Conservation (phyloP, 2,329 filamentous ascomycete species). For the Alternaria tenuissima region DNA sequence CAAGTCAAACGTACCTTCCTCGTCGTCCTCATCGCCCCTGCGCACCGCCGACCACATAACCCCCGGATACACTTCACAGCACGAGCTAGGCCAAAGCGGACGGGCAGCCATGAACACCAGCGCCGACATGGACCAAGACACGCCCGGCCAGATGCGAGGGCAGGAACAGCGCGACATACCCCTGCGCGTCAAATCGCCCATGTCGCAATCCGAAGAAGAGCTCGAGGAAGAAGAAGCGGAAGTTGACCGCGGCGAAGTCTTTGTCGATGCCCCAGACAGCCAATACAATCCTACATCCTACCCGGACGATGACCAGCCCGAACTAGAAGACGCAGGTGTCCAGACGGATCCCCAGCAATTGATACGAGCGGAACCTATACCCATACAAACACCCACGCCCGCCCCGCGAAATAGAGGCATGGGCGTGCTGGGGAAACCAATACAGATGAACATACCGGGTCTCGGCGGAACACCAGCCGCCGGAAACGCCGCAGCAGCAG, state of each 20-base stretch:
- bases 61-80: slow-evolving; percentile 30
- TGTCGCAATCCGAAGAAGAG: slow-evolving; percentile 76
- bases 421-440: slow-evolving; percentile 28
- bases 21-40: slow-evolving; percentile 57
- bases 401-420: slow-evolving; percentile 23
- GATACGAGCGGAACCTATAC: slow-evolving; percentile 20
- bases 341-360: slow-evolving; percentile 20
- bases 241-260: slow-evolving; percentile 51
- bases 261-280: slow-evolving; percentile 59
- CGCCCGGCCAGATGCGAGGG: neutral
- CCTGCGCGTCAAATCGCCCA: slow-evolving; percentile 75
- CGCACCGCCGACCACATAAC: slow-evolving; percentile 49
- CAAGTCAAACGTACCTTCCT: slow-evolving; percentile 78
- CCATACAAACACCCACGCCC: slow-evolving; percentile 28
- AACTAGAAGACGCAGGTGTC: slow-evolving; percentile 39
- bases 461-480: slow-evolving; percentile 14
- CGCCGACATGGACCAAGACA: slow-evolving; percentile 18
- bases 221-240: slow-evolving; percentile 49
- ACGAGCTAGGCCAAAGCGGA: slow-evolving; percentile 54
- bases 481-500: neutral
- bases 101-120: slow-evolving; percentile 37
- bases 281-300: slow-evolving; percentile 48
- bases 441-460: slow-evolving; percentile 31
- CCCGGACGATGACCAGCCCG: slow-evolving; percentile 8
- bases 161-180: slow-evolving; percentile 15